Evolutionary conservation across 2,329 filamentous ascomycete genomes (phyloP), one percentile per base, ranked within the genome.

Genomic region (Albophoma yamanashiensis): DNA sequence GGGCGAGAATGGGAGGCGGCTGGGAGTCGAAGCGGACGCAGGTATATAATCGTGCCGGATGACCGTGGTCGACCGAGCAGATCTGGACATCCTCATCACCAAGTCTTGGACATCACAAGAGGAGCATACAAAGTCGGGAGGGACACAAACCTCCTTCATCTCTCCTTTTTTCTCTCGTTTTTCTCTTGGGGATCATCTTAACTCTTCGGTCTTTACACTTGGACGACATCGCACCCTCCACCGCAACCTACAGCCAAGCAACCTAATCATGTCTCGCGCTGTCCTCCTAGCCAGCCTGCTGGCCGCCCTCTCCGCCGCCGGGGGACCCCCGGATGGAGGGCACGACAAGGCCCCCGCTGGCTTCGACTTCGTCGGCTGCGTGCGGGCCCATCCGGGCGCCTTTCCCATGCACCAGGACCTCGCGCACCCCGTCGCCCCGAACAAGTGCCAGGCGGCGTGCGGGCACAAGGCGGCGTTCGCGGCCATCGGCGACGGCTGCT

Each of bases 361-460:
- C 15, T 68, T 65, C 60, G 58, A 66, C 52, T 71, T 69, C 60
- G 57, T 70, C 59, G 71, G 69, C 60, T 73, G 71, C 65, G 65
- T 68, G 55, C 50, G 66, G 38, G 62, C 62, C 57, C 47, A 62
- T 4, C 59, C 62, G 5, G 36, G 60, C 14, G 40, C 56, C 15
- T 71, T 71, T 50, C 57, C 64, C 31, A 38, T 61, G 45, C 40
- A 52, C 25, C 57, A 61, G 40, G 39, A 62, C 14, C 59, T 70
- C 27, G 11, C 57, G n/a, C 7, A 43, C 1, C 39, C 61, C 4
- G 67, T 69, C 38, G 64, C 62, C 36, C 56, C 64, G 12, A 55
- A 62, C 58, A 40, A 67, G 34, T 70, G 68, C 59, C 63, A 64
- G 59, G 40, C 22, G 11, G 64, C 64, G 8, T 69, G 66, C 56